Evolutionary conservation across 805 yeast species (phyloP), one percentile per base, ranked within the genome.

Genomic region (Blastobotrys muscicola): DNA sequence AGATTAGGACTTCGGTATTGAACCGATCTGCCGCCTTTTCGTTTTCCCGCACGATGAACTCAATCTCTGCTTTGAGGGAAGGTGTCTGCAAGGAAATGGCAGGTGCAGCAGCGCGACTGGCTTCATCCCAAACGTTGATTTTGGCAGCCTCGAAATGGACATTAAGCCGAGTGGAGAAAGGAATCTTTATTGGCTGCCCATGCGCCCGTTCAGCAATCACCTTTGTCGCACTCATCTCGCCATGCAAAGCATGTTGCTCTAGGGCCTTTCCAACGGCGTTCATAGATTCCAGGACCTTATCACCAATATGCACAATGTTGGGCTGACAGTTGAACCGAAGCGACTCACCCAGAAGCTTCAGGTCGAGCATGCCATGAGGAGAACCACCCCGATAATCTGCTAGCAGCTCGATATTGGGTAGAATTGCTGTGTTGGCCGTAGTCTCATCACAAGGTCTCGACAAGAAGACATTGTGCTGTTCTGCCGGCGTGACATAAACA

Each of bases 401-500:
- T 3, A 44, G 29, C 1, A 60, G 44, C 14, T 50, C 53, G 8
- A 60, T 45, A 32, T 51, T 49, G 0, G 66, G 66, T 9, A 61
- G 38, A 26, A 47, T 40, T 0, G 55, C 58, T 3, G 56, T 51
- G 39, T 60, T 59, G 11, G 52, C 33, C 3, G 51, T 45, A 8
- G 49, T 44, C n/a, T 32, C 33, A 12, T 32, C 29, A 10, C 33
- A 20, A 20, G 6, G 26, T 20, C 6, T 20, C 6, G 26, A 20
- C 26, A 20, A 20, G 35, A 47, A 44, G 10, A 46, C 33, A 11
- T 34, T 42, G 71, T 58, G 5, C 0, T 90, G 86, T 50, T 74
- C 75, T 0, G 94, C 89, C 1, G 80, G 76, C 0, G 94, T 76
- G 2, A 83, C 52, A 54, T 76, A 86, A 3, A 85, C 82, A 37